Evolutionary conservation across 495 filamentous ascomycete genomes (phyloP), one percentile per base, ranked within the genome.

Genomic region (Podospora comata): DNA sequence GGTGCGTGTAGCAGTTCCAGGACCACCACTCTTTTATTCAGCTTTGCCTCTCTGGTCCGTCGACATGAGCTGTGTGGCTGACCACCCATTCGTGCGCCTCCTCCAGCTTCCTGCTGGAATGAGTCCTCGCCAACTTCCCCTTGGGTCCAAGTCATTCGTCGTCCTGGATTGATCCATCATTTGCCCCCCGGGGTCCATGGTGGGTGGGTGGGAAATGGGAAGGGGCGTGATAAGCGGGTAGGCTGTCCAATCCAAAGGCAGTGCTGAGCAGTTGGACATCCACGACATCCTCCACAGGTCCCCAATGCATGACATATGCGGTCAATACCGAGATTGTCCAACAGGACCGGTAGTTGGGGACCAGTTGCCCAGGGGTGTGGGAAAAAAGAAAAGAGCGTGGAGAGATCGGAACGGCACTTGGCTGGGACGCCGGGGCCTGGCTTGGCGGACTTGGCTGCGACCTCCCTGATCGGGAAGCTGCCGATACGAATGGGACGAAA

Each of bases 391-490:
- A 48, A 13, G 39, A 48, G 39, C 39, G 15, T 48, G 39, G 39
- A 48, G 39, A 48, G 39, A 48, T 48, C 39, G 39, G 39, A 48
- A 65, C 65, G 62, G 54, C 67, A 68, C 28, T 71, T 59, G 58
- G 48, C 56, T 66, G 55, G 62, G 48, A 61, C 68, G 15, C 39
- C 15, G 1, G 39, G 39, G 39, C 15, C 39, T 48, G 39, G 7
- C 39, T 48, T 48, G 39, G 39, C 39, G 13, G 5, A 70, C 56
- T 62, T 53, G 11, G 55, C 32, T 69, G 67, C 13, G 68, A 75
- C 72, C 73, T 75, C 72, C 73, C 73, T 66, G 65, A 69, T 69
- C 64, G 58, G 73, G 73, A 57, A 75, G 68, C 67, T 72, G 72
- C 56, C 62, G 67, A 71, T 60, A 54, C 56, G 26, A n/a, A 34